phyloP scores from a whole-genome alignment of 768 basidiomycete genomes.

The Baorangia bicolor region DNA sequence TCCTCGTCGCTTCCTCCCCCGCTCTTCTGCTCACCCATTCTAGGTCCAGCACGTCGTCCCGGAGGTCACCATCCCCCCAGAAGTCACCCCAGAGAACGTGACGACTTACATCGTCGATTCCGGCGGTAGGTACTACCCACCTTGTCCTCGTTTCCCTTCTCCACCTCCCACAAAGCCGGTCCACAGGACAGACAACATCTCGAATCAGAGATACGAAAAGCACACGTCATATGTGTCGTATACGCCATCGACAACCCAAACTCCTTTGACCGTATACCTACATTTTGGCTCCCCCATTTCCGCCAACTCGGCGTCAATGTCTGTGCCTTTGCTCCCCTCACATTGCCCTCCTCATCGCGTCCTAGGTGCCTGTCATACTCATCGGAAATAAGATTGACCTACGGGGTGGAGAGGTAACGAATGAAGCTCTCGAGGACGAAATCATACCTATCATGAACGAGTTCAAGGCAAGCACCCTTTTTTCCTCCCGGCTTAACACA shows the following conservation, averaged over 20 bases:
- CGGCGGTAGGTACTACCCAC: slow-evolving; percentile 60
- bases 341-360: slow-evolving; percentile 4
- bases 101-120: slow-evolving; percentile 98
- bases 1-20: neutral
- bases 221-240: slow-evolving; percentile 97
- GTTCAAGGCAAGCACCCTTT: slow-evolving; percentile 72
- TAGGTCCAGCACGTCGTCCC: slow-evolving; percentile 95
- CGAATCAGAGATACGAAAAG: slow-evolving; percentile 93
- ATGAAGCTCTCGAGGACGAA: slow-evolving; percentile 91
- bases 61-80: slow-evolving; percentile 96
- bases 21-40: neutral
- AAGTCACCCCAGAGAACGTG: slow-evolving; percentile 96
- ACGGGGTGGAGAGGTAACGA: slow-evolving; percentile 89
- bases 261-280: slow-evolving; percentile 96
- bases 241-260: slow-evolving; percentile 96
- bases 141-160: slow-evolving; percentile 1
- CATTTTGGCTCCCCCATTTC: slow-evolving; percentile 96
- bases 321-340: slow-evolving; percentile 23
- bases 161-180: slow-evolving; percentile 53
- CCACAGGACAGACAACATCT: slow-evolving; percentile 85
- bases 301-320: slow-evolving; percentile 95
- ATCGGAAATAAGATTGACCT: slow-evolving; percentile 99
- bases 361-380: slow-evolving; percentile 90
- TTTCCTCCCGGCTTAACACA: neutral
- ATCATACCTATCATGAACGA: slow-evolving; percentile 97